A percentile compares a stretch with the other conserved stretches of the same genome.
Evolutionary conservation across 129 eudicot species (phyloP).

Genomic region (Helianthus tuberosus): DNA sequence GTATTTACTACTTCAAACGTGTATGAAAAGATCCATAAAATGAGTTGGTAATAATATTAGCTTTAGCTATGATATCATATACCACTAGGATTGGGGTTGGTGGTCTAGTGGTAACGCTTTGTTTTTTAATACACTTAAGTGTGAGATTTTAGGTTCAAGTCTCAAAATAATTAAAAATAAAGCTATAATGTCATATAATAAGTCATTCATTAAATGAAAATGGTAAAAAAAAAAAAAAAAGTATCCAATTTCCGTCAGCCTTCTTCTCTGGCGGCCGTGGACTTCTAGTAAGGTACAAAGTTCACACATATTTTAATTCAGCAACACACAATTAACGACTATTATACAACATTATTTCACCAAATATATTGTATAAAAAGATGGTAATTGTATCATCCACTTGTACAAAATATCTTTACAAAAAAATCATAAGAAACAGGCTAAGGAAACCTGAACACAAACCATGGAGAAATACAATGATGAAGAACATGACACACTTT

Average conservation of each 20-base stretch:
- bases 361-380: background rate
- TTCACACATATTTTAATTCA: slow-evolving; percentile 5
- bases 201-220: too few relatives aligned
- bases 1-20: background rate
- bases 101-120: too few relatives aligned
- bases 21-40: background rate
- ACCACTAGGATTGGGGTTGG: too few relatives aligned
- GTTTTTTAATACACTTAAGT: too few relatives aligned
- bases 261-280: slow-evolving; percentile 7
- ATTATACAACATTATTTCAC: background rate
- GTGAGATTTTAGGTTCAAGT: too few relatives aligned
- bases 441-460: background rate
- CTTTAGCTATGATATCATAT: too few relatives aligned
- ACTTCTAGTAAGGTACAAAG: slow-evolving; percentile 15
- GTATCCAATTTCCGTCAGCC: background rate
- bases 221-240: background rate
- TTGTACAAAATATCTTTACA: background rate
- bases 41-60: background rate
- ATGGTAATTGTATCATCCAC: background rate
- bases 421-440: background rate
- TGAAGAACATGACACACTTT: slow-evolving; percentile 30
- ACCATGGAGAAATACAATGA: slow-evolving; percentile 21
- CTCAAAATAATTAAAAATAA: too few relatives aligned
- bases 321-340: slow-evolving; percentile 24
- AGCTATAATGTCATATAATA: too few relatives aligned